Evolutionary conservation across 73 alveolate genomes (phyloP).

Genomic region (Paramecium tetraurelia): DNA sequence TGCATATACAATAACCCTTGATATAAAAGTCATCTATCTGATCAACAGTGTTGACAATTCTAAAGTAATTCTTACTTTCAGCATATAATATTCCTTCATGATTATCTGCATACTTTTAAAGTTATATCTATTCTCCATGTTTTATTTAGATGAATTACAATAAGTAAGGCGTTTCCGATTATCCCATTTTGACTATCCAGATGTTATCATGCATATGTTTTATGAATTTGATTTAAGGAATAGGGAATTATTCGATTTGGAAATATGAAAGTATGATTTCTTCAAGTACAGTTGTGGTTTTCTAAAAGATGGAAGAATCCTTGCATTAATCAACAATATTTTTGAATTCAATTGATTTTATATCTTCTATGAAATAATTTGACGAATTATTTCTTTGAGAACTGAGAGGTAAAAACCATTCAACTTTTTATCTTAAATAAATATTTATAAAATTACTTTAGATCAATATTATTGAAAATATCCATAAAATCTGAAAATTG

Average conservation of each 20-base stretch:
- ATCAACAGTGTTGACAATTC: background rate
- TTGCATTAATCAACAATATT: background rate
- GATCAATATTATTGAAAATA: background rate
- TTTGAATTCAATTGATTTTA: background rate
- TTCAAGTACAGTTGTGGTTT: background rate
- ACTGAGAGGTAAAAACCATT: background rate
- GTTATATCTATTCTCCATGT: background rate
- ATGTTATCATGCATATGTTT: background rate
- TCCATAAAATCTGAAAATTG: background rate
- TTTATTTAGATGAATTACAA: background rate
- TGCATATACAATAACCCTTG: background rate
- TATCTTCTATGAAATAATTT: background rate
- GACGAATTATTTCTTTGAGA: background rate
- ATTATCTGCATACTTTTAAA: background rate
- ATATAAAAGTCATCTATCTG: constrained; percentile 18
- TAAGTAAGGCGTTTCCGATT: background rate
- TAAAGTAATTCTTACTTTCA: background rate
- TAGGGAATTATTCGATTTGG: background rate
- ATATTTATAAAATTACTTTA: background rate
- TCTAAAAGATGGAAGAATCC: background rate
- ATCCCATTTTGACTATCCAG: background rate
- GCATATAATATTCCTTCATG: background rate
- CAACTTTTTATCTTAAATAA: background rate
- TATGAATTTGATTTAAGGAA: background rate
- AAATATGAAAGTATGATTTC: background rate